phyloP scores from a whole-genome alignment of 2,329 filamentous ascomycete species.

The Pseudonectria foliicola region DNA sequence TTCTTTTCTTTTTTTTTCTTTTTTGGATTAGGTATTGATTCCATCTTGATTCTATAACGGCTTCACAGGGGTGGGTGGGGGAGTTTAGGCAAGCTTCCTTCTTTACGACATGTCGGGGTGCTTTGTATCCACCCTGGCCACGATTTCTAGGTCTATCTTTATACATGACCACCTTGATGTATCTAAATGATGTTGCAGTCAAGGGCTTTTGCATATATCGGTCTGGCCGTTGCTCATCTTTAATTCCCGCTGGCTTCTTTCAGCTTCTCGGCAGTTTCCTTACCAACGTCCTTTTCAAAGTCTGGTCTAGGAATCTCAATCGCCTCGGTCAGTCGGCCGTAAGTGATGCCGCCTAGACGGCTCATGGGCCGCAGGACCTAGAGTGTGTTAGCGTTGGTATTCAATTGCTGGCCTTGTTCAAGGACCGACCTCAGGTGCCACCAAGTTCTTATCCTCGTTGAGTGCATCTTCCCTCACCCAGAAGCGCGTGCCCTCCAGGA shows the following conservation, averaged over 20 bases:
- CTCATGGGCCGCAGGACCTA: constrained; percentile 67
- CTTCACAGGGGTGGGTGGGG: too few species aligned
- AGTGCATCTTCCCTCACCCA: constrained; percentile 87
- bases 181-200: constrained; percentile 1
- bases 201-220: neutral
- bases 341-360: constrained; percentile 80
- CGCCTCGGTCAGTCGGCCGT: constrained; percentile 61
- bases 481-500: constrained; percentile 79
- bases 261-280: constrained; percentile 51
- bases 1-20: constrained; percentile 5
- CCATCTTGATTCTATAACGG: neutral
- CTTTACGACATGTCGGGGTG: too few species aligned
- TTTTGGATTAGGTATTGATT: constrained; percentile 4
- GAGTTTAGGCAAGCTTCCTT: too few species aligned
- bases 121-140: neutral
- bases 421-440: constrained; percentile 60
- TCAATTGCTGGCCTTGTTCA: neutral
- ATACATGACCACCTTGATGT: constrained; percentile 4
- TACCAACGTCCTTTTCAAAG: constrained; percentile 45
- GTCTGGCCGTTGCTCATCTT: constrained; percentile 3
- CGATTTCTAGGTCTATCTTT: neutral
- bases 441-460: constrained; percentile 64
- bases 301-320: constrained; percentile 63
- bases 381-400: neutral
- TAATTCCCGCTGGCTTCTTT: constrained; percentile 14